Conservation (phyloP, 805 yeast species). For the Hanseniaspora guilliermondii region DNA sequence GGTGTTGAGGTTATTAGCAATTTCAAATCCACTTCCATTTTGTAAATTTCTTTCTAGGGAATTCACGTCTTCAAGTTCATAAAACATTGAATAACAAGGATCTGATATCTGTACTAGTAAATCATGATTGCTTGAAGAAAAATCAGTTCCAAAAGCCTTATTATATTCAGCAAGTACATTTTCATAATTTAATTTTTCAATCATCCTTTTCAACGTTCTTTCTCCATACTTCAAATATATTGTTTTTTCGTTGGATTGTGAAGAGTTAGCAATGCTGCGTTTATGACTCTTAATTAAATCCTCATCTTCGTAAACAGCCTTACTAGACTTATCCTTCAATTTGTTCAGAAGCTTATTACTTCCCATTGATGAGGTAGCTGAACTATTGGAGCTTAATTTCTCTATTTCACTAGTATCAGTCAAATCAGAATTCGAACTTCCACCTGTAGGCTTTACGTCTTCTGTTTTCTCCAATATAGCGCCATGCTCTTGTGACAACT, state of each 20-base stretch:
- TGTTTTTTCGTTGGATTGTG: neutral
- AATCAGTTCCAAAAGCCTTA: neutral
- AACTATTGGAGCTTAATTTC: neutral
- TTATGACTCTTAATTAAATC: neutral
- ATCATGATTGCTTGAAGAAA: neutral
- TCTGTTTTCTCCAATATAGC: neutral
- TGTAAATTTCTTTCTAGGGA: neutral
- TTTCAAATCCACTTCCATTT: neutral
- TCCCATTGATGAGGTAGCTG: neutral
- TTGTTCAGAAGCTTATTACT: neutral
- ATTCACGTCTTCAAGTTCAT: neutral
- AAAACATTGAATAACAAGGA: neutral
- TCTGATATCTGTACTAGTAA: neutral
- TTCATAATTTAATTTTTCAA: neutral
- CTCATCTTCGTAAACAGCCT: neutral
- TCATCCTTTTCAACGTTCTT: neutral
- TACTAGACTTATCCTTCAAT: neutral
- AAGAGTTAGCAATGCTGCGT: neutral
- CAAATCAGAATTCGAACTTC: neutral
- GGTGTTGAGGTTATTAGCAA: neutral
- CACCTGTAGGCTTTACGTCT: neutral
- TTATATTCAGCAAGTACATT: neutral
- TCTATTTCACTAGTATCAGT: neutral
- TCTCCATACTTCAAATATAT: conserved; percentile 41
- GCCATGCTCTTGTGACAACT: too few relatives aligned